Evolutionary conservation across 202 grass and related monocot species (phyloP), one percentile per base, ranked within the genome.

Genomic region (Sporobolus alterniflorus): DNA sequence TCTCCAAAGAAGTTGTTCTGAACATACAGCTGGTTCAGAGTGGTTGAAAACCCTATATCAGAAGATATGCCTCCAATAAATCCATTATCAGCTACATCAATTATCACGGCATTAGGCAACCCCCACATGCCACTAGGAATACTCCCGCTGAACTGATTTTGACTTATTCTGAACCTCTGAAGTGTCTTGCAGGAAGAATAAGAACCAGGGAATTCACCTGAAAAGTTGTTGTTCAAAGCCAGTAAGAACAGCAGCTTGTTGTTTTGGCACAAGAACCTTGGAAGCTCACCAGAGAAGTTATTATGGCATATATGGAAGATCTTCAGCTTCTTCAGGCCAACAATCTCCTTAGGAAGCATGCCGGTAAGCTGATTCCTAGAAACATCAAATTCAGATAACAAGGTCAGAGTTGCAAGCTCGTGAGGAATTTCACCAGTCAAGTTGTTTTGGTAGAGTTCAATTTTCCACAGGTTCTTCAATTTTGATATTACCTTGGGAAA

Each of bases 381-480:
- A 76, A 96, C 89, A 73, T 99, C 96, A 62, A 99, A 99, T 90
- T 99, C 96, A 65, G 84, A 90, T 59, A 99, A 81, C 72, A 87
- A 71, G 13, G 76, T 87, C 28, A 99, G 74, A 24, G 75, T 84
- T 82, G 64, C 85, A 84, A 99, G 57, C 54, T 96, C 87, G 62
- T 42, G 77, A 77, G 96, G 96, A 84, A 99, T 87, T 86, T 94
- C 87, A 88, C 96, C 96, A 56, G 89, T 98, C 47, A 98, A 68
- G 31, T 98, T 98, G 76, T 98, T 98, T 55, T 92, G 87, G 87
- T 94, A 96, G 69, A 98, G 89, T 87, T 98, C 96, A 81, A 98
- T 96, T 83, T 98, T 98, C 91, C 88, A 93, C 20, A 98, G 77
- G 79, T 87, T 94, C 61, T 39, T 72, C 69, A 99, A 77, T 59